These are phyloP conservation scores for Staphylotrichum longicolle DNA, from an alignment of 495 filamentous ascomycete species.

Conservation along the genomic window DNA sequence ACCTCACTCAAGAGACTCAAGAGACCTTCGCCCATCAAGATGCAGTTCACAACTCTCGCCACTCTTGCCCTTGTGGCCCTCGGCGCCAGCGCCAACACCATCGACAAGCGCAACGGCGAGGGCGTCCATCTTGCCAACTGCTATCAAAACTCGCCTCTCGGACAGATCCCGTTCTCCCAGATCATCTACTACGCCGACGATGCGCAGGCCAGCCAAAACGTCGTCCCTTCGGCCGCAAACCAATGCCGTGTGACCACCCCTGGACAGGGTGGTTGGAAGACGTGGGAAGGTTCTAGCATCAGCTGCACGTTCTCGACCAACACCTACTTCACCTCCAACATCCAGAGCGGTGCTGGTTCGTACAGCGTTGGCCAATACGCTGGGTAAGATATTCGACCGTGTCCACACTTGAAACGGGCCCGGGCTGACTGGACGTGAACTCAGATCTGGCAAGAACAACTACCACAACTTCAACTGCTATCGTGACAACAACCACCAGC, in stretches of 20 bases:
- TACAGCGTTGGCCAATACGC: not conserved
- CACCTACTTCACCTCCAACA: constrained; percentile 4
- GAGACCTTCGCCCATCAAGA: not conserved
- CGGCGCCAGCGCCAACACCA: not conserved
- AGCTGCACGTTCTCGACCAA: constrained; percentile 1
- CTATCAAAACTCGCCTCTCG: constrained; percentile 7
- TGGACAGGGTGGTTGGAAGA: not conserved
- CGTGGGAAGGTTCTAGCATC: not conserved
- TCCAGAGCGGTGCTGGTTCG: not conserved
- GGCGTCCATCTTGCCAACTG: constrained; percentile 11
- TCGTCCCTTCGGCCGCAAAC: not conserved
- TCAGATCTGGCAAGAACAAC: constrained; percentile 4
- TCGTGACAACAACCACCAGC: constrained; percentile 7
- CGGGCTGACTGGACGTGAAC: too few relatives aligned
- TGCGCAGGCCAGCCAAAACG: constrained; percentile 2
- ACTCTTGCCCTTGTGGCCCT: not conserved
- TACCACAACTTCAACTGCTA: constrained; percentile 11
- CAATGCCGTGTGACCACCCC: constrained; percentile 3
- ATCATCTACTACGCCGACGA: constrained; percentile 6
- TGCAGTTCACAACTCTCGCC: not conserved
- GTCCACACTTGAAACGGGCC: too few relatives aligned
- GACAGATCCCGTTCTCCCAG: constrained; percentile 1
- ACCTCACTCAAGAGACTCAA: too few relatives aligned
- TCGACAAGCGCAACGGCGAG: constrained; percentile 3
- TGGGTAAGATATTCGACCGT: not conserved